Evolutionary conservation across 306 rosid genomes (phyloP), one percentile per base, ranked within the genome.

Genomic region (Boehmeria nivea): DNA sequence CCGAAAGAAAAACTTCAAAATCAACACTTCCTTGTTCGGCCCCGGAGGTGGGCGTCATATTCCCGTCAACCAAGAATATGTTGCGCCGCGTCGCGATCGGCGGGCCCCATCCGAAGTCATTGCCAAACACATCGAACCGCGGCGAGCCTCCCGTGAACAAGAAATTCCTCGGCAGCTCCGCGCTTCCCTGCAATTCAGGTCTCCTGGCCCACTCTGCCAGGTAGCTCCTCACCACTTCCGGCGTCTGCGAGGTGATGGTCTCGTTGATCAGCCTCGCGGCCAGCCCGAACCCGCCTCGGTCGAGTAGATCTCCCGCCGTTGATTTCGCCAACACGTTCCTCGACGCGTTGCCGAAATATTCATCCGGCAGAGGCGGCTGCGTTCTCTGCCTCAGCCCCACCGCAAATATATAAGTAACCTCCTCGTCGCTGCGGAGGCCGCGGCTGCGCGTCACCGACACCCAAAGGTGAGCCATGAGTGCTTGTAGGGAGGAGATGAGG

Each of bases 71-170:
- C 21, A 69, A 62, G 50, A 63, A 33, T 0, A 3, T 4, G 16
- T 75, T 80, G 15, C 75, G 74, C 51, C 78, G 18, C 28, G 71
- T 75, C 1, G 68, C 84, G 20, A 78, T 38, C 3, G 78, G 81
- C 59, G 37, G 71, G 1, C 81, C 81, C 77, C 74, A 71, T 11
- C 81, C 81, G 14, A 78, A 78, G 39, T 78, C 78, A 46, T 71
- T 74, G 6, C 78, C 64, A 12, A 65, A 78, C 34, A 78, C 46
- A 40, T 74, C 12, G 37, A 78, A 78, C 60, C 80, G 20, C 0
- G 72, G 84, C 5, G 84, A 79, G 61, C 75, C 60, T 9, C 81
- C 64, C 0, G 43, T 55, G n/a, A 0, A 9, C 47, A 78, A 54
- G 5, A 1, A 0, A 4, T 18, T 36, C 6, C 26, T 19, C 2